These are phyloP conservation scores for Cruciata laevipes DNA, from an alignment of 257 asterid genomes.

Conservation along the genomic window DNA sequence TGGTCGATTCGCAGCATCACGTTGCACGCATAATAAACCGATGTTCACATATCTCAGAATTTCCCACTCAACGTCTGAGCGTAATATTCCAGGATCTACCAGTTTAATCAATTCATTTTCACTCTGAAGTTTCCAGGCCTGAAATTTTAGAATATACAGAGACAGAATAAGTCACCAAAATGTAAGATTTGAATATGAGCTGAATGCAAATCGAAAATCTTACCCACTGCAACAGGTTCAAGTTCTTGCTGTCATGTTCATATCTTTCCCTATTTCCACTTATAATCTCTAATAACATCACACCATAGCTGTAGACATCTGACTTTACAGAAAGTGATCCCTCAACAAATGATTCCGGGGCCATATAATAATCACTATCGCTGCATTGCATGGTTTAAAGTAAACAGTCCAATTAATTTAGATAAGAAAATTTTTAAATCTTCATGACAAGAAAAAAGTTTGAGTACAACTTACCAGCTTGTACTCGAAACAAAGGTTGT, in stretches of 20 bases:
- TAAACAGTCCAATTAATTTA: neutral
- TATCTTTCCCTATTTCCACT: conserved; percentile 9
- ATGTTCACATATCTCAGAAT: conserved; percentile 3
- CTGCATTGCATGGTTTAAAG: neutral
- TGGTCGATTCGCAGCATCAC: neutral
- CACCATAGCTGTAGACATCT: conserved; percentile 22
- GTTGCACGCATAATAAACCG: conserved; percentile 14
- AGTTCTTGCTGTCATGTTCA: neutral
- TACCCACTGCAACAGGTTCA: conserved; percentile 8
- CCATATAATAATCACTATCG: conserved; percentile 8
- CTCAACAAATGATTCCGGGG: conserved; percentile 14
- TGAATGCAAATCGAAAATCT: neutral
- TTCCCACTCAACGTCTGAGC: neutral
- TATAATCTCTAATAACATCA: conserved; percentile 15
- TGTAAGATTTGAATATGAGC: neutral
- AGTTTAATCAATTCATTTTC: conserved; percentile 6
- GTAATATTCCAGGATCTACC: conserved; percentile 10
- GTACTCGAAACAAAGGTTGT: conserved; percentile 13
- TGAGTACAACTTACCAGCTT: conserved; percentile 14
- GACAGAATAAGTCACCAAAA: neutral
- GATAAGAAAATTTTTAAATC: neutral
- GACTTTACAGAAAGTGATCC: conserved; percentile 14
- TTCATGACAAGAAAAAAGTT: neutral
- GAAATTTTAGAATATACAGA: neutral
- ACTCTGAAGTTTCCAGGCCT: conserved; percentile 17